These are phyloP conservation scores for Lupinus albus DNA, from an alignment of 306 rosid species.

Conservation along the genomic window DNA sequence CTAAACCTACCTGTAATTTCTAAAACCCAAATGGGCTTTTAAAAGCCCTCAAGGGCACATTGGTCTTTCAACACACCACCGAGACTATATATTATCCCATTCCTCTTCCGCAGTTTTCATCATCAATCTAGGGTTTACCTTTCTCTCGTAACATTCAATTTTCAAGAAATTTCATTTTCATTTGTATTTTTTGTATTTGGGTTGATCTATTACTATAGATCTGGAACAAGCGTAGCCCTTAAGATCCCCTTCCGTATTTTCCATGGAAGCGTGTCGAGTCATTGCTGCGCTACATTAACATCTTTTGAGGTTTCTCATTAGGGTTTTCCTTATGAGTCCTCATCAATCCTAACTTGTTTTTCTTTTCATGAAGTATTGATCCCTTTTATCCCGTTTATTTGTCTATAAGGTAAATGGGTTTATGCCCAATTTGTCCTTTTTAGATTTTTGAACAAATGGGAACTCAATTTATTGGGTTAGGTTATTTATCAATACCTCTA, in stretches of 20 bases:
- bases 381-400: background rate
- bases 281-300: slow-evolving; percentile 61
- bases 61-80: too few species aligned
- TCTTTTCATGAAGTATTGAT: slow-evolving; percentile 33
- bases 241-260: slow-evolving; percentile 69
- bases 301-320: slow-evolving; percentile 42
- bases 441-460: slow-evolving; percentile 37
- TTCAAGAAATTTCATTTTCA: too few species aligned
- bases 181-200: too few species aligned
- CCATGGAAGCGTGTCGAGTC: slow-evolving; percentile 82
- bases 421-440: background rate
- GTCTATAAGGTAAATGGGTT: slow-evolving; percentile 8
- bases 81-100: too few species aligned
- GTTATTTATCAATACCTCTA: slow-evolving; percentile 41
- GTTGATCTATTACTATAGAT: background rate
- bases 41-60: too few species aligned
- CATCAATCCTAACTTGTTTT: slow-evolving; percentile 38
- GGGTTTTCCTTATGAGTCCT: slow-evolving; percentile 68
- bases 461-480: slow-evolving; percentile 35
- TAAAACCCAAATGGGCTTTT: too few species aligned
- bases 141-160: too few species aligned
- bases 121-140: too few species aligned
- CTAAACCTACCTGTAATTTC: too few species aligned
- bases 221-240: slow-evolving; percentile 62
- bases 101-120: too few species aligned